phyloP scores from a whole-genome alignment of 257 asterid species.

The Primulina eburnea region DNA sequence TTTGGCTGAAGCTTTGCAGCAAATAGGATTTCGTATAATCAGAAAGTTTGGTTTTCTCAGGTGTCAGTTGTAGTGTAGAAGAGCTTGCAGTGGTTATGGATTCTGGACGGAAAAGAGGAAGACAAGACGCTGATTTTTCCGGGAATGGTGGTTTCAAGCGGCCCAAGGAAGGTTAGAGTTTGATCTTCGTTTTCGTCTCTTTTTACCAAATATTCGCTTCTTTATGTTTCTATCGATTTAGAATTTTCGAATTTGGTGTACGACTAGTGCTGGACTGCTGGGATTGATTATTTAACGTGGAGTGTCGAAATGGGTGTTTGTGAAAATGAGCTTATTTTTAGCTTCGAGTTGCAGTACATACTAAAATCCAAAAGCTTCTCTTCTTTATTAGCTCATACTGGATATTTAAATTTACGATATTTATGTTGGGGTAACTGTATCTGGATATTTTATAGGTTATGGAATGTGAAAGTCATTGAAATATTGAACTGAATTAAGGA shows the following conservation, averaged over 20 bases:
- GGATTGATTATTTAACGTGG: background rate
- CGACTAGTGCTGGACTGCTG: slow-evolving; percentile 6
- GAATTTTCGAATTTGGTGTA: background rate
- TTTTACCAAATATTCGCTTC: background rate
- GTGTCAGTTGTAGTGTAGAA: background rate
- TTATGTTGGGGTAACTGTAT: background rate
- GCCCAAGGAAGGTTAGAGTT: slow-evolving; percentile 39
- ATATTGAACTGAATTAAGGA: slow-evolving; percentile 46
- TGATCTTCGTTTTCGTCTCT: slow-evolving; percentile 1
- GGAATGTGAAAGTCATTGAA: slow-evolving; percentile 28
- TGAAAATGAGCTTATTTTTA: slow-evolving; percentile 6
- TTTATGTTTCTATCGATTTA: background rate
- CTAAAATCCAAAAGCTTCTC: background rate
- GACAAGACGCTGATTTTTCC: slow-evolving; percentile 29
- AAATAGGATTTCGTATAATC: background rate
- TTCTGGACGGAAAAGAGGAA: slow-evolving; percentile 45
- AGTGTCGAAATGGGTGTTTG: background rate
- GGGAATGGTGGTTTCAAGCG: slow-evolving; percentile 42
- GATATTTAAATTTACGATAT: no score
- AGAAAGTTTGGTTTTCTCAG: background rate
- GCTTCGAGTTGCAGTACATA: slow-evolving; percentile 11
- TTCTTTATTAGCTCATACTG: background rate
- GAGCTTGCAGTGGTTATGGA: slow-evolving; percentile 31
- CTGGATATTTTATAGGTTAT: background rate
- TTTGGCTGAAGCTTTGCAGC: background rate